Conservation (phyloP, 169 alveolate genomes). For the Eimeria maxima region DNA sequence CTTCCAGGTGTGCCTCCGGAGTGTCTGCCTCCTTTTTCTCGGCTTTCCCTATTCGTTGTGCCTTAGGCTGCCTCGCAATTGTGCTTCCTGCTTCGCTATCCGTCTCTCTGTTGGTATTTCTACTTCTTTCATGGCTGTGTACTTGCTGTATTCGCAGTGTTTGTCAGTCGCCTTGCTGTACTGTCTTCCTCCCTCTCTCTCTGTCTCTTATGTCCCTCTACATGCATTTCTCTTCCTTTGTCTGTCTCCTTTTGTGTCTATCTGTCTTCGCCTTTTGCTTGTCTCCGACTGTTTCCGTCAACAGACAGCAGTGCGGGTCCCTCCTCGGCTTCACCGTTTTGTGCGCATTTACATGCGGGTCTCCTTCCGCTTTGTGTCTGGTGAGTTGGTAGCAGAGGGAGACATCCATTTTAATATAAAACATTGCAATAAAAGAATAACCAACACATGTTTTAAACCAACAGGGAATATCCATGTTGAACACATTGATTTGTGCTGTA, state of each 20-base stretch:
- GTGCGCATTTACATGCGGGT: constrained; percentile 65
- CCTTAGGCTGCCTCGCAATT: neutral
- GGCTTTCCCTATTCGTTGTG: neutral
- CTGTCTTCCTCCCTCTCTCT: too few relatives aligned
- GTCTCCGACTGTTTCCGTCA: neutral
- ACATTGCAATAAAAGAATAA: neutral
- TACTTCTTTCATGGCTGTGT: neutral
- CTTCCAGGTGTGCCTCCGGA: constrained; percentile 4
- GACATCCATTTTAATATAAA: too few relatives aligned
- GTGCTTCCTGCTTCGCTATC: neutral
- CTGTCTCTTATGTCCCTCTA: neutral
- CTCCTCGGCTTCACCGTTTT: constrained; percentile 81
- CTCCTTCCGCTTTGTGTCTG: constrained; percentile 71
- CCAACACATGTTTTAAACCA: too few relatives aligned
- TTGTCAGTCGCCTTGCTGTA: neutral
- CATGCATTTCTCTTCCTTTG: neutral
- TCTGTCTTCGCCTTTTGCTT: neutral
- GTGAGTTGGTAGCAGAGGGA: neutral
- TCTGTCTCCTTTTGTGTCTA: neutral
- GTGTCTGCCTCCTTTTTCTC: neutral
- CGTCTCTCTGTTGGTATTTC: neutral
- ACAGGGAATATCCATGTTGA: too few relatives aligned
- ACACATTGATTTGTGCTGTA: too few relatives aligned
- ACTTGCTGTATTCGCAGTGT: neutral
- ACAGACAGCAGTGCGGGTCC: constrained; percentile 48